A percentile compares a stretch with the other conserved stretches of the same genome.
Evolutionary conservation across 805 yeast genomes (phyloP).

Genomic region (Schwanniomyces occidentalis): DNA sequence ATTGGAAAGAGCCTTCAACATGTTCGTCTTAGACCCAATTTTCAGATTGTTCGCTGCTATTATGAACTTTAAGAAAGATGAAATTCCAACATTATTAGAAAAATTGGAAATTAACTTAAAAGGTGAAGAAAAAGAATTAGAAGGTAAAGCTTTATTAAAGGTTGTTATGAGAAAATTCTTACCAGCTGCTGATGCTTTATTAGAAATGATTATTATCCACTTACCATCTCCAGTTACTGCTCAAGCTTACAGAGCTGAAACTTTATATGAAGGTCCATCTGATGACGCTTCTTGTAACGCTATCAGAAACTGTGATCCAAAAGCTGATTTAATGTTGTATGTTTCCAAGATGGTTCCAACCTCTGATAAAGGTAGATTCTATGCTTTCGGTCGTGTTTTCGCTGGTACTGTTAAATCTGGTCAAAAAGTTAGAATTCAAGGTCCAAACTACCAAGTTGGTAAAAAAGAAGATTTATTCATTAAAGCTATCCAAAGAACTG

Average conservation of each 20-base stretch:
- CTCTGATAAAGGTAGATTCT: slow-evolving; percentile 99
- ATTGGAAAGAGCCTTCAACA: slow-evolving; percentile 99
- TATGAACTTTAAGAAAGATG: slow-evolving; percentile 99
- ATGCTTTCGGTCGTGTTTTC: slow-evolving; percentile 99
- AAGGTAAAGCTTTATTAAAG: slow-evolving; percentile 98
- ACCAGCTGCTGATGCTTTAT: slow-evolving; percentile 99
- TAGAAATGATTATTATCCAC: slow-evolving; percentile 98
- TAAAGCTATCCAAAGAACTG: slow-evolving; percentile 98
- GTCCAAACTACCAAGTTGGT: slow-evolving; percentile 99
- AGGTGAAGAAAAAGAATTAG: slow-evolving; percentile 96
- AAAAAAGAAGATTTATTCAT: slow-evolving; percentile 96
- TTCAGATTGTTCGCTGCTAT: slow-evolving; percentile 95
- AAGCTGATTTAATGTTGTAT: slow-evolving; percentile 97
- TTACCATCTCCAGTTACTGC: slow-evolving; percentile 99
- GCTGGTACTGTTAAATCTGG: slow-evolving; percentile 99
- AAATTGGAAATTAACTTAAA: slow-evolving; percentile 93
- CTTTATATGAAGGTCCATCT: slow-evolving; percentile 98
- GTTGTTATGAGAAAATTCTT: slow-evolving; percentile 99
- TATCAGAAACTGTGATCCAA: slow-evolving; percentile 98
- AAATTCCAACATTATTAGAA: slow-evolving; percentile 86
- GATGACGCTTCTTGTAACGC: slow-evolving; percentile 89
- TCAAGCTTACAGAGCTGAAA: slow-evolving; percentile 98
- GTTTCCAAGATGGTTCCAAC: slow-evolving; percentile 99
- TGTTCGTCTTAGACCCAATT: slow-evolving; percentile 98
- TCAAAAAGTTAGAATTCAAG: slow-evolving; percentile 99